Conservation (phyloP, 2,329 filamentous ascomycete genomes). For the Claviceps sp. region DNA sequence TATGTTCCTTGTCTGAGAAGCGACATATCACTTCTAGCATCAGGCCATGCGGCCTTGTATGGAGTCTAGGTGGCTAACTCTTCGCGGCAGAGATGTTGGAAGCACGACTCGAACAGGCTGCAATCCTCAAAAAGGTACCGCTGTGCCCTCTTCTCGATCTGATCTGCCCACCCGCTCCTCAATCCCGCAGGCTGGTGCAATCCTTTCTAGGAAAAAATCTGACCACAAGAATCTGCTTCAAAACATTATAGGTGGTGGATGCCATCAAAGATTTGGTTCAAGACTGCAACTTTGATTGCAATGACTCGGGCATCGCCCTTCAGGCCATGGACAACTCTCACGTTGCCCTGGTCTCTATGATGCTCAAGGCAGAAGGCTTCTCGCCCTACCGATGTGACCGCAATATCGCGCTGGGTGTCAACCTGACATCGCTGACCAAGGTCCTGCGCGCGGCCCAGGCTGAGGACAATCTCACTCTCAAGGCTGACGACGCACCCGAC, state of each 20-base stretch:
- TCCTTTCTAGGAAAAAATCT: background rate
- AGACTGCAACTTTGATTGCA: constrained; percentile 99
- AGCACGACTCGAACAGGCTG: constrained; percentile 90
- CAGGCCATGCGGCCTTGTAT: too few relatives aligned
- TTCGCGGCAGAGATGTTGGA: constrained; percentile 61
- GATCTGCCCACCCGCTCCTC: background rate
- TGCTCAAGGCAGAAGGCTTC: constrained; percentile 92
- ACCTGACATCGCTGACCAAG: constrained; percentile 92
- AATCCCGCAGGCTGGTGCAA: too few relatives aligned
- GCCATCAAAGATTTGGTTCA: constrained; percentile 98
- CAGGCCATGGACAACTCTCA: constrained; percentile 99
- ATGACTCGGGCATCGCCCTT: constrained; percentile 95
- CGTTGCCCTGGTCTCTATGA: constrained; percentile 96
- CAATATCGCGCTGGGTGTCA: constrained; percentile 96
- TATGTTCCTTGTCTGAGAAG: background rate
- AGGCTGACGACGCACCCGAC: constrained; percentile 94
- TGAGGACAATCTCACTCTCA: constrained; percentile 89
- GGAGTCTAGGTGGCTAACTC: constrained; percentile 1
- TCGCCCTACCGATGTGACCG: constrained; percentile 94
- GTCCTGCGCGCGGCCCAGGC: constrained; percentile 88
- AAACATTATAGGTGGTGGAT: constrained; percentile 69
- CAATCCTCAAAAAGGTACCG: constrained; percentile 81
- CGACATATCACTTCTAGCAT: too few relatives aligned
- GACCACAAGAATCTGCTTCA: background rate
- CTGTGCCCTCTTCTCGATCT: background rate